Conservation (phyloP, 108 stramenopile species). For the Discostella pseudostelligera region DNA sequence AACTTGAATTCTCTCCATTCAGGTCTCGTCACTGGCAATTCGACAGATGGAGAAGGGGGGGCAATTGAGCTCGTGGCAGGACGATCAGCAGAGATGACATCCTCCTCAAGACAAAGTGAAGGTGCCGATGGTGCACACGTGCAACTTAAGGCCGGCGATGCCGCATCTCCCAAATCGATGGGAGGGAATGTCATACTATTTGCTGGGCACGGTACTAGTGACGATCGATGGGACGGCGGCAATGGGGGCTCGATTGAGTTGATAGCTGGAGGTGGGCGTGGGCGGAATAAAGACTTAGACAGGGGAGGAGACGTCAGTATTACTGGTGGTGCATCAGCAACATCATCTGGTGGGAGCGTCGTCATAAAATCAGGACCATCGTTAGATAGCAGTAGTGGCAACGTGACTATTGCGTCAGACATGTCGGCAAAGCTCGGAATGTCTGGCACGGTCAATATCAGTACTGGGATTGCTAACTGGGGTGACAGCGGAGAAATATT, state of each 20-base stretch:
- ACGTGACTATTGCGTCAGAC: neutral
- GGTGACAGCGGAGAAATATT: conserved; percentile 20
- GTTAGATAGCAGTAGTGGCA: neutral
- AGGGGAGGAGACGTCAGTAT: conserved; percentile 1
- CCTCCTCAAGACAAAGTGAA: neutral
- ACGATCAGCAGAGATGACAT: neutral
- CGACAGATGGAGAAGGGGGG: neutral
- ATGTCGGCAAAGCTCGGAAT: neutral
- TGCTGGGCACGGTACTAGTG: conserved; percentile 7
- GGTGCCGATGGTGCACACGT: conserved; percentile 10
- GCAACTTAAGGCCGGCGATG: neutral
- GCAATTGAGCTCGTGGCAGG: conserved; percentile 9
- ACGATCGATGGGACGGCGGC: conserved; percentile 6
- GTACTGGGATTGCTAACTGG: conserved; percentile 2
- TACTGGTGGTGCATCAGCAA: conserved; percentile 1
- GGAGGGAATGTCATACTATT: neutral
- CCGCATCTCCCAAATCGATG: neutral
- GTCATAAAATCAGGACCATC: neutral
- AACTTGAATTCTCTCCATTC: neutral
- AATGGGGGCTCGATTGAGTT: conserved; percentile 10
- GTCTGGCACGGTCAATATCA: conserved; percentile 15
- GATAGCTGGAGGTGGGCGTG: neutral
- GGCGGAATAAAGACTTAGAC: neutral
- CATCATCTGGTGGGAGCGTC: conserved; percentile 5
- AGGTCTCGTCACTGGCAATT: conserved; percentile 7